Evolutionary conservation across 148 eudicot genomes (phyloP).

Genomic region (Rhododendron ferrugineum): DNA sequence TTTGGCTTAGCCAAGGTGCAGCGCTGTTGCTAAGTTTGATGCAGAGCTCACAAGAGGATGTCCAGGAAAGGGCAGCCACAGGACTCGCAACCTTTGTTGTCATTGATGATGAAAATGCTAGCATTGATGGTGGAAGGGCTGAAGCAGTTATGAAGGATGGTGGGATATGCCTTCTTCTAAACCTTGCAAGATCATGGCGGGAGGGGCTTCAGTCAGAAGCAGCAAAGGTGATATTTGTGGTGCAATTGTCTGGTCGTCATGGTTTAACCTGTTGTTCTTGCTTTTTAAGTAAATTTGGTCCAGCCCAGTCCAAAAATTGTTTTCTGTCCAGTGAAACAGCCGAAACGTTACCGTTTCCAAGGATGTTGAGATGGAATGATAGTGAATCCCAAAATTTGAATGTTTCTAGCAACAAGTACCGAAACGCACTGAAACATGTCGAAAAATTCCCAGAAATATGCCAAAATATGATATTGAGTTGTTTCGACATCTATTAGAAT

Average conservation of each 20-base stretch:
- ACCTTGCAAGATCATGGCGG: conserved; percentile 79
- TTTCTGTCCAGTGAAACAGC: not conserved
- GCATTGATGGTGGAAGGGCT: conserved; percentile 78
- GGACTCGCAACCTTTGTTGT: conserved; percentile 96
- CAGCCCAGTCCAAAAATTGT: not conserved
- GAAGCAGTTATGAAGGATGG: conserved; percentile 90
- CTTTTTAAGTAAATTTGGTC: not conserved
- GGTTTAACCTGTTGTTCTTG: not conserved
- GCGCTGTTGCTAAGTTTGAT: conserved; percentile 66
- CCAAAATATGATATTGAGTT: not conserved
- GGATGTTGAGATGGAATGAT: not conserved
- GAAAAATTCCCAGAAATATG: not conserved
- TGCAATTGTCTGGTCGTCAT: not conserved
- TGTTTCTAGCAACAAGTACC: not conserved
- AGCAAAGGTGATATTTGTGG: conserved; percentile 59
- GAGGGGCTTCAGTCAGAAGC: conserved; percentile 96
- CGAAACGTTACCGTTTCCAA: not conserved
- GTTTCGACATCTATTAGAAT: not conserved
- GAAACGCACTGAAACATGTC: not conserved
- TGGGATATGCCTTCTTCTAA: conserved; percentile 77
- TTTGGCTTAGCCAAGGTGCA: conserved; percentile 96
- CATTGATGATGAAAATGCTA: conserved; percentile 88
- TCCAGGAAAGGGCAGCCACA: conserved; percentile 92
- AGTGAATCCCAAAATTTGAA: not conserved
- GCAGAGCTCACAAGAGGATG: conserved; percentile 92